These are phyloP conservation scores for Euphorbia schlechtendalii DNA, from an alignment of 441 rosid genomes.

Conservation along the genomic window DNA sequence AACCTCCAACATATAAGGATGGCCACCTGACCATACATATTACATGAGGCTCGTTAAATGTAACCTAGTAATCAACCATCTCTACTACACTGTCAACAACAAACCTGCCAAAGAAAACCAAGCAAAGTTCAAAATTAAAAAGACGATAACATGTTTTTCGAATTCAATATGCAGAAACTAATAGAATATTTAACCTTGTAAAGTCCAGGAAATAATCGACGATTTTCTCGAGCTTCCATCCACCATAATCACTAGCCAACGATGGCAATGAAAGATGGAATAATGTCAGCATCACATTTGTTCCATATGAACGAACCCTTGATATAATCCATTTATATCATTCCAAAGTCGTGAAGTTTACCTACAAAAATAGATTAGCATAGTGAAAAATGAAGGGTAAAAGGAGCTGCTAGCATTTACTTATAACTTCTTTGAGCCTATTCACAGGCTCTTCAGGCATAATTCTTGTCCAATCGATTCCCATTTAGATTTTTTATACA, in stretches of 20 bases:
- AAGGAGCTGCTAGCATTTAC: slow-evolving; percentile 23
- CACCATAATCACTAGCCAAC: too few relatives aligned
- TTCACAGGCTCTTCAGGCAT: too few relatives aligned
- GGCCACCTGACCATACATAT: slow-evolving; percentile 91
- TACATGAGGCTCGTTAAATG: slow-evolving; percentile 92
- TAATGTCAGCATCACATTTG: slow-evolving; percentile 94
- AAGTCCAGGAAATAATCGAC: slow-evolving; percentile 83
- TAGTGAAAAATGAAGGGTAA: slow-evolving; percentile 13
- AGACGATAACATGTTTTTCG: too few relatives aligned
- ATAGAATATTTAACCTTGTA: slow-evolving; percentile 49
- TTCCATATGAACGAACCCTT: too few relatives aligned
- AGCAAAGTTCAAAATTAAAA: too few relatives aligned
- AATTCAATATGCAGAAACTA: too few relatives aligned
- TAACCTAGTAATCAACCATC: slow-evolving; percentile 80
- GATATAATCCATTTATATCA: slow-evolving; percentile 91
- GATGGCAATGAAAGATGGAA: slow-evolving; percentile 96
- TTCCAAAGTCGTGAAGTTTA: slow-evolving; percentile 80
- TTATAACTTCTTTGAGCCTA: slow-evolving; percentile 60
- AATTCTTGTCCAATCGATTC: too few relatives aligned
- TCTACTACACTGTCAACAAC: slow-evolving; percentile 71
- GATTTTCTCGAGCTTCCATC: slow-evolving; percentile 92
- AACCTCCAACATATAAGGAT: slow-evolving; percentile 83
- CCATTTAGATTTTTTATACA: too few relatives aligned
- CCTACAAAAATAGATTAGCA: slow-evolving; percentile 33
- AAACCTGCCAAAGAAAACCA: slow-evolving; percentile 57